phyloP scores from a whole-genome alignment of 2,329 filamentous ascomycete genomes.

The Microcyclospora tardicrescens region DNA sequence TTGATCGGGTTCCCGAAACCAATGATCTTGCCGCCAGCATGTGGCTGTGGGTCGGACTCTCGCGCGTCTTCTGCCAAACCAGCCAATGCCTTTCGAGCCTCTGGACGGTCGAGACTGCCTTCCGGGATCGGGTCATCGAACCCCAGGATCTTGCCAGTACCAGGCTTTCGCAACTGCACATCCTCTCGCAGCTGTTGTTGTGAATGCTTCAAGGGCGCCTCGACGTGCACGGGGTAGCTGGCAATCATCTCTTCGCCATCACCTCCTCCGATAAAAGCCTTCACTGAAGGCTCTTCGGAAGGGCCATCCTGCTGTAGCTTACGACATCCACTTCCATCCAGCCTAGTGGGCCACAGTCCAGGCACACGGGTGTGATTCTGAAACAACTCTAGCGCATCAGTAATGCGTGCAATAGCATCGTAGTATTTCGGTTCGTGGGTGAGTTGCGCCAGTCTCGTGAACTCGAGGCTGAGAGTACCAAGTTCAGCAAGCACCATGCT shows the following conservation, averaged over 20 bases:
- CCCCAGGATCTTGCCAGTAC: conserved; percentile 9
- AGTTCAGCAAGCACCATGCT: conserved; percentile 53
- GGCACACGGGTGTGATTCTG: conserved; percentile 59
- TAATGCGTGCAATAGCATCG: conserved; percentile 77
- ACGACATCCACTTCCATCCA: conserved; percentile 74
- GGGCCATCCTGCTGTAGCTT: conserved; percentile 18
- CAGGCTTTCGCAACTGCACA: conserved; percentile 3
- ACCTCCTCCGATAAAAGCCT: conserved; percentile 9
- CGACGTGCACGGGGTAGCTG: conserved; percentile 3
- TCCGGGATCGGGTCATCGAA: conserved; percentile 9
- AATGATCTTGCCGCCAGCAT: conserved; percentile 8
- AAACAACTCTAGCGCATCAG: conserved; percentile 61
- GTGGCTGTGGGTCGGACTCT: background rate
- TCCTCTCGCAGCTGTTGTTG: conserved; percentile 2
- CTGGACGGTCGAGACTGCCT: conserved; percentile 5
- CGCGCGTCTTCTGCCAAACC: background rate
- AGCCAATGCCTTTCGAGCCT: background rate
- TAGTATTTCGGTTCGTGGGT: conserved; percentile 75
- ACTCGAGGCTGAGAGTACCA: conserved; percentile 73
- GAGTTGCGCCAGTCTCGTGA: conserved; percentile 76
- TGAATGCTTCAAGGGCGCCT: background rate
- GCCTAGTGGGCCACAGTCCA: conserved; percentile 64
- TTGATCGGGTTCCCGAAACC: conserved; percentile 7
- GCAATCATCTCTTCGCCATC: conserved; percentile 11
- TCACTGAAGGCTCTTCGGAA: conserved; percentile 5